phyloP scores from a whole-genome alignment of 2,329 filamentous ascomycete species.

The Alternaria hordeiaustralica region DNA sequence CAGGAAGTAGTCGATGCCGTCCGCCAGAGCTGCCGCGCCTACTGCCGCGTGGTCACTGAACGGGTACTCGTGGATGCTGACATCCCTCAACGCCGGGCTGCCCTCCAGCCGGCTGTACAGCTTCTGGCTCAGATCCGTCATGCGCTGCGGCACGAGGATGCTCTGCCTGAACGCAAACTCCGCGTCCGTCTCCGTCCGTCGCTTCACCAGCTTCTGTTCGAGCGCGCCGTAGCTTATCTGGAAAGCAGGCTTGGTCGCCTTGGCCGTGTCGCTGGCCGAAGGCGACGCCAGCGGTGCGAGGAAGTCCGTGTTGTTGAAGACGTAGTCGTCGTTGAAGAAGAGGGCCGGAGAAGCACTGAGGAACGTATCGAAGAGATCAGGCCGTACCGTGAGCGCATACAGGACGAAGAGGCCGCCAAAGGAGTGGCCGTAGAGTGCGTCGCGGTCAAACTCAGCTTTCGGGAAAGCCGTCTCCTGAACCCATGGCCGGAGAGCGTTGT shows the following conservation, averaged over 20 bases:
- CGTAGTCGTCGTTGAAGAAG: slow-evolving; percentile 56
- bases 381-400: slow-evolving; percentile 52
- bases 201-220: slow-evolving; percentile 34
- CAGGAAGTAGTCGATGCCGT: slow-evolving; percentile 45
- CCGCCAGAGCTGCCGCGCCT: slow-evolving; percentile 32
- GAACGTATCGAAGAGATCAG: slow-evolving; percentile 53
- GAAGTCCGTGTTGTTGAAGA: slow-evolving; percentile 38
- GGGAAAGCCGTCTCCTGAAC: slow-evolving; percentile 37
- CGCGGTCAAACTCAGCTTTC: slow-evolving; percentile 43
- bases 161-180: slow-evolving; percentile 35
- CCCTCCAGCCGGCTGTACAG: slow-evolving; percentile 32
- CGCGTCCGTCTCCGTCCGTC: slow-evolving; percentile 36
- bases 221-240: slow-evolving; percentile 40
- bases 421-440: slow-evolving; percentile 59
- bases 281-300: slow-evolving; percentile 24
- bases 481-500: slow-evolving; percentile 49
- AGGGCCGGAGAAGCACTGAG: slow-evolving; percentile 57
- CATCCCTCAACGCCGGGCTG: slow-evolving; percentile 31
- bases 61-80: slow-evolving; percentile 38
- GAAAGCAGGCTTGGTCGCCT: slow-evolving; percentile 36
- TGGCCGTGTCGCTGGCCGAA: neutral
- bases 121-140: slow-evolving; percentile 28
- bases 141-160: slow-evolving; percentile 31
- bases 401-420: slow-evolving; percentile 59
- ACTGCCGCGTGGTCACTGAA: slow-evolving; percentile 43